A percentile compares a stretch with the other conserved stretches of the same genome.
phyloP scores from a whole-genome alignment of 1,284 basidiomycete genomes.

The Boletus sp. region DNA sequence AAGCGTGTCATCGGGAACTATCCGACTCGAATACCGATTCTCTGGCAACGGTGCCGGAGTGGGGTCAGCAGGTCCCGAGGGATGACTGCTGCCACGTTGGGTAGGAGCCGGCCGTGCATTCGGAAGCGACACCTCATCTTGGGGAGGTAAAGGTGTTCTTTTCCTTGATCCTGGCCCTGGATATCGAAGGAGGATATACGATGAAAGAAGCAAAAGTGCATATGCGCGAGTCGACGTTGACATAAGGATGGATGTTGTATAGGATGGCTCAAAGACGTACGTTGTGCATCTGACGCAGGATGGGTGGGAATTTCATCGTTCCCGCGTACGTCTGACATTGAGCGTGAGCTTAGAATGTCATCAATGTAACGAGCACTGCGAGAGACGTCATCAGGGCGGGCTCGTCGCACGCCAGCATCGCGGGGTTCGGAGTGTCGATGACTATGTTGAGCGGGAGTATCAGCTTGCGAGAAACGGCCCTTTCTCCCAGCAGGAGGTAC shows the following conservation, averaged over 20 bases:
- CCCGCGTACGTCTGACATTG: conserved; percentile 17
- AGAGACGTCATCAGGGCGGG: conserved; percentile 21
- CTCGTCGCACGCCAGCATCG: conserved; percentile 16
- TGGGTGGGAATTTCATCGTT: conserved; percentile 18
- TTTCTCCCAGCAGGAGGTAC: conserved; percentile 8
- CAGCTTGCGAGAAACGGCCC: conserved; percentile 27
- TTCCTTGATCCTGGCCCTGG: conserved; percentile 30
- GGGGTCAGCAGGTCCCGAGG: background rate
- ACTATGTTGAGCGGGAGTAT: conserved; percentile 10
- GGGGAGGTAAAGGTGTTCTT: conserved; percentile 36
- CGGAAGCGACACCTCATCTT: conserved; percentile 35
- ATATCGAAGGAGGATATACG: conserved; percentile 14
- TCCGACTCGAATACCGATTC: conserved; percentile 6
- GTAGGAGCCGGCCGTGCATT: conserved; percentile 17
- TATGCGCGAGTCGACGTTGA: conserved; percentile 27
- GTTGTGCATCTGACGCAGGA: conserved; percentile 33
- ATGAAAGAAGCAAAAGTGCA: conserved; percentile 16
- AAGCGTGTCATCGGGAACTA: conserved; percentile 2
- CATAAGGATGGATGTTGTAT: conserved; percentile 30
- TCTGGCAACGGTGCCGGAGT: conserved; percentile 2
- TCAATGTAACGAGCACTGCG: conserved; percentile 16
- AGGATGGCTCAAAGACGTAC: conserved; percentile 41
- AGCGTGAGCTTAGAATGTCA: conserved; percentile 19
- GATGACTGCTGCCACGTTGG: conserved; percentile 16
- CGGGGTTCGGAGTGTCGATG: conserved; percentile 14